phyloP scores from a whole-genome alignment of 2,329 filamentous ascomycete species.

The Cadophora malorum region DNA sequence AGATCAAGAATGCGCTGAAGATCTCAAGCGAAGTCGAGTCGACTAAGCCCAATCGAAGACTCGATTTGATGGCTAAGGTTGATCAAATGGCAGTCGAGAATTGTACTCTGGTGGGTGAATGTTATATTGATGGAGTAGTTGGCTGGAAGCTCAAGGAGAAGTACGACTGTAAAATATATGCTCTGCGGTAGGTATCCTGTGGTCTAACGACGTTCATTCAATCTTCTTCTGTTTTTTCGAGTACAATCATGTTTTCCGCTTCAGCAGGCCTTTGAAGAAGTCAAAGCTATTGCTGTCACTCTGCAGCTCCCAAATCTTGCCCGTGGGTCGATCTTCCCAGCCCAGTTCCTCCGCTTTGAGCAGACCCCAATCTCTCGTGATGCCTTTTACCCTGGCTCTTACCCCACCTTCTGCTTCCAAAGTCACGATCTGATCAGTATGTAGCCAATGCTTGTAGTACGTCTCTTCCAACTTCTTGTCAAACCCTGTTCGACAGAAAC shows the following conservation, averaged over 20 bases:
- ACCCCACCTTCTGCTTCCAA: conserved; percentile 81
- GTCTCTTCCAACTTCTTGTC: conserved; percentile 71
- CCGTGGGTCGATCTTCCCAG: conserved; percentile 73
- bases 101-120: conserved; percentile 22
- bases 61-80: background rate
- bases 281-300: conserved; percentile 99
- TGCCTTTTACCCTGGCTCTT: conserved; percentile 80
- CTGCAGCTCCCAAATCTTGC: conserved; percentile 82
- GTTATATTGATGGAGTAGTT: conserved; percentile 19
- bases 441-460: conserved; percentile 88
- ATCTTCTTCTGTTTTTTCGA: background rate
- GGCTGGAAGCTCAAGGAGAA: conserved; percentile 11
- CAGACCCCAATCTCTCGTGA: conserved; percentile 91
- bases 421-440: conserved; percentile 73
- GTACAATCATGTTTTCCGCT: conserved; percentile 63
- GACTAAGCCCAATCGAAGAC: background rate
- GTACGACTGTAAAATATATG: background rate
- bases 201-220: background rate
- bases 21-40: background rate
- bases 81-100: conserved; percentile 10
- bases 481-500: conserved; percentile 80
- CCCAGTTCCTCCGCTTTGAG: conserved; percentile 84
- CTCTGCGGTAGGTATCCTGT: background rate
- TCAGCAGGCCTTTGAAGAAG: conserved; percentile 89
- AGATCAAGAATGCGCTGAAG: conserved; percentile 8